These are phyloP conservation scores for Phytophthora vignae DNA, from an alignment of 352 stramenopile species.

Conservation along the genomic window DNA sequence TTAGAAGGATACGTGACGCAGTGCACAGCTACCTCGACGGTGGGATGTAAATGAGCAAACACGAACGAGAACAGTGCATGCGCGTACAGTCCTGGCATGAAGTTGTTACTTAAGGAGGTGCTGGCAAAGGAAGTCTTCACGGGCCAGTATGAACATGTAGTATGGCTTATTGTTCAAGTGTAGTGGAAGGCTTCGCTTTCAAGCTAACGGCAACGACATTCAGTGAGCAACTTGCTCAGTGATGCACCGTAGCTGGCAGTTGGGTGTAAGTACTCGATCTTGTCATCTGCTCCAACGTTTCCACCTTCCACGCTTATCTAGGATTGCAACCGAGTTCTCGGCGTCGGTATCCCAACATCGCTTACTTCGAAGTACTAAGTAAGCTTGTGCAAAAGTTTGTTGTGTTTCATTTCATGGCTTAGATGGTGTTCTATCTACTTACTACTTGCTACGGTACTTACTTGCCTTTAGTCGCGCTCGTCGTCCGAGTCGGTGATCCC, in stretches of 20 bases:
- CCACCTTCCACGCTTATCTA: constrained; percentile 67
- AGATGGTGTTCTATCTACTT: constrained; percentile 7
- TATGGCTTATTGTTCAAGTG: no score
- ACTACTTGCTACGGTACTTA: constrained; percentile 1
- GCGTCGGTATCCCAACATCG: no score
- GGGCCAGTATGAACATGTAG: no score
- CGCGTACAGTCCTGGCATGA: not conserved
- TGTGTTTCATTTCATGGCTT: no score
- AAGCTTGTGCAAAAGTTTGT: no score
- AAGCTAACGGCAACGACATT: no score
- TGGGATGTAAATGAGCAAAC: constrained; percentile 30
- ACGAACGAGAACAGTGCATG: constrained; percentile 17
- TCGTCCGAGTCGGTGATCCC: constrained; percentile 39
- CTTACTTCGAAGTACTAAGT: no score
- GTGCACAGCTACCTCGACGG: constrained; percentile 8
- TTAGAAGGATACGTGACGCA: constrained; percentile 3
- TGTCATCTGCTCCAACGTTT: constrained; percentile 75
- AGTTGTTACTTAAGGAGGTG: not conserved
- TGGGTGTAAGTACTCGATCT: constrained; percentile 85
- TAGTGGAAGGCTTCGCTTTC: no score
- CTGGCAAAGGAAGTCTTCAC: not conserved
- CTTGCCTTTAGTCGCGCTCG: constrained; percentile 19
- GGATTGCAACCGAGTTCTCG: not conserved
- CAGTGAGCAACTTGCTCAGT: not conserved
- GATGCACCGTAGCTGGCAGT: constrained; percentile 66